phyloP scores from a whole-genome alignment of 2,329 filamentous ascomycete genomes.

The Fusarium sterilihyphosum region DNA sequence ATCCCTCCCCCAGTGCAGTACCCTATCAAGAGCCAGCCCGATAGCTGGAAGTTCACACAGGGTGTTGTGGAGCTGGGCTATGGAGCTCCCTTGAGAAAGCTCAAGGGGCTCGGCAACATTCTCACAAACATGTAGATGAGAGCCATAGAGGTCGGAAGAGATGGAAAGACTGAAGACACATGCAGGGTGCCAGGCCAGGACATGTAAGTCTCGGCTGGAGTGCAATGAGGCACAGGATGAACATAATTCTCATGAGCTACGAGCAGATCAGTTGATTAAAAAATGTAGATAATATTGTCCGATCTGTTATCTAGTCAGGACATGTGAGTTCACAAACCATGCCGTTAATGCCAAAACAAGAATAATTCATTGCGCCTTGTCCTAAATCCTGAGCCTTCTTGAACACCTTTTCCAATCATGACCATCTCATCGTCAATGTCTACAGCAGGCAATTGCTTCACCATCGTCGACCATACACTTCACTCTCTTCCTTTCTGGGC shows the following conservation, averaged over 20 bases:
- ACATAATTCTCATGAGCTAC: neutral
- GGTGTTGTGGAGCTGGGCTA: constrained; percentile 72
- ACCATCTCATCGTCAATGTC: neutral
- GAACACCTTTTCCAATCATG: constrained; percentile 4
- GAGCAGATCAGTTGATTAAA: constrained; percentile 1
- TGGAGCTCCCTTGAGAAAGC: constrained; percentile 53
- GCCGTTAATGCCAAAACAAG: neutral
- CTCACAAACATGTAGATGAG: constrained; percentile 53
- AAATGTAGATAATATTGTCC: neutral
- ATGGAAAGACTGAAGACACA: neutral
- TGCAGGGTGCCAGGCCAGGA: neutral
- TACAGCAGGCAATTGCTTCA: constrained; percentile 3
- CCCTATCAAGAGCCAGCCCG: constrained; percentile 73
- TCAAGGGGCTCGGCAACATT: constrained; percentile 53
- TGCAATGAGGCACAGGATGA: neutral
- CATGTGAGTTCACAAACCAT: neutral
- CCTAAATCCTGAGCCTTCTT: constrained; percentile 3
- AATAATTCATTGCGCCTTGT: constrained; percentile 2
- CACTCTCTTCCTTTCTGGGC: constrained; percentile 33
- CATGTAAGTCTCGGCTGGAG: neutral
- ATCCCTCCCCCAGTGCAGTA: constrained; percentile 87
- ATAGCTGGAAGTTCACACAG: constrained; percentile 72
- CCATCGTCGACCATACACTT: constrained; percentile 34
- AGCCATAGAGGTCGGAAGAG: neutral
- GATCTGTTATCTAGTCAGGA: neutral